phyloP scores from a whole-genome alignment of 2,329 filamentous ascomycete species.

The Tolypocladium nubicola region DNA sequence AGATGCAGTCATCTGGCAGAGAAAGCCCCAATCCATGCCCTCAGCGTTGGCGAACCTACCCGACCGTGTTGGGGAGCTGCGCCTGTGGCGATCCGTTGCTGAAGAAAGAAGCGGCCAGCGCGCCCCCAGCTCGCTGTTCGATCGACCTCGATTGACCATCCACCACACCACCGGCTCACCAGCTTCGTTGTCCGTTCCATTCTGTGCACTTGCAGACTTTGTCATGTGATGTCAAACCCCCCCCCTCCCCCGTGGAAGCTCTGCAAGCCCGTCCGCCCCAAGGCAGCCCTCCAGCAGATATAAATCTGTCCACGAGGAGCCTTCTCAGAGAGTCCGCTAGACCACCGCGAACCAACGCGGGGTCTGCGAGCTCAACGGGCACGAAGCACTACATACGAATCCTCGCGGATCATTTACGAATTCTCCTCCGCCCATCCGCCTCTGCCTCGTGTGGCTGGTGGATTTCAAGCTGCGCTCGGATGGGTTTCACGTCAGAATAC shows the following conservation, averaged over 20 bases:
- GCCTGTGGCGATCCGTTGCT: not conserved
- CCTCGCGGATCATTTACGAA: slow-evolving; percentile 25
- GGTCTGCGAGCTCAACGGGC: not conserved
- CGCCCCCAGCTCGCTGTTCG: not conserved
- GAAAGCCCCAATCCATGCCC: not conserved
- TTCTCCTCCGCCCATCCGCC: slow-evolving; percentile 1
- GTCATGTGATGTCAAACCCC: too few species aligned
- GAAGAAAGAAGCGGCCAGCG: not conserved
- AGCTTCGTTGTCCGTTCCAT: not conserved
- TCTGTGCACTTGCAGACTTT: not conserved
- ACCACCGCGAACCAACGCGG: not conserved
- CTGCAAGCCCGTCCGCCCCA: not conserved
- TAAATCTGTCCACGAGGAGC: not conserved
- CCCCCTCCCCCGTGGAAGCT: not conserved
- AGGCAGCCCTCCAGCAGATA: not conserved
- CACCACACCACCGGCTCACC: not conserved
- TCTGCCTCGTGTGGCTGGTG: not conserved
- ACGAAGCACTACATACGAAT: slow-evolving; percentile 23
- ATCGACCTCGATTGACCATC: not conserved
- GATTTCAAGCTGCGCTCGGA: not conserved
- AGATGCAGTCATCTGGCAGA: not conserved
- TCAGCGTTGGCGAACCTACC: not conserved
- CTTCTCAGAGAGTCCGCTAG: not conserved
- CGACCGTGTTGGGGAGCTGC: not conserved
- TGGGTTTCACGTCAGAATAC: not conserved